phyloP scores from a whole-genome alignment of 768 basidiomycete species.

The Cyclocybe aegerita region DNA sequence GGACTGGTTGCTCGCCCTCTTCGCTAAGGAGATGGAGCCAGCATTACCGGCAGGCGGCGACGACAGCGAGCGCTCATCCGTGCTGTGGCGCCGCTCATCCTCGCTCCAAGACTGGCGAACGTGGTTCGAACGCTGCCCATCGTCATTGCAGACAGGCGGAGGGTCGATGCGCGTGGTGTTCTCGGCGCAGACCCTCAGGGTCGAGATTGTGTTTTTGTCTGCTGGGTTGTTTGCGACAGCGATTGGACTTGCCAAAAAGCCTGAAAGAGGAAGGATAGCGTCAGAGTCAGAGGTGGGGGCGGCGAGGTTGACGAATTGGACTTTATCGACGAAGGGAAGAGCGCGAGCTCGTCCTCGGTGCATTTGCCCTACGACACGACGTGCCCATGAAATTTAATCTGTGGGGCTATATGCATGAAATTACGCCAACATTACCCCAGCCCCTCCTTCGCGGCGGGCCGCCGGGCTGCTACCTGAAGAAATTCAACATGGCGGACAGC shows the following conservation, averaged over 20 bases:
- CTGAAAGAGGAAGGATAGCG: too few relatives aligned
- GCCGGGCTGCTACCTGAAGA: too few relatives aligned
- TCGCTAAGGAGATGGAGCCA: background rate
- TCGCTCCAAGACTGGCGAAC: constrained; percentile 21
- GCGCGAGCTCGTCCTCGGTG: too few relatives aligned
- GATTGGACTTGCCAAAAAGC: background rate
- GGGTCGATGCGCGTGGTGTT: constrained; percentile 13
- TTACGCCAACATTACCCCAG: too few relatives aligned
- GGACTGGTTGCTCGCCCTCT: constrained; percentile 2
- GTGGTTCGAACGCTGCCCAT: constrained; percentile 22
- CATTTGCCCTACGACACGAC: too few relatives aligned
- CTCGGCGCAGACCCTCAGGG: background rate
- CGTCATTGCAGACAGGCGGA: constrained; percentile 18
- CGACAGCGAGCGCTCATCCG: constrained; percentile 14
- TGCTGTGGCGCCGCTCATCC: constrained; percentile 16
- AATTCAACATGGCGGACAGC: too few relatives aligned
- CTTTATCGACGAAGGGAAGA: background rate
- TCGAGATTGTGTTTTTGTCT: too few relatives aligned
- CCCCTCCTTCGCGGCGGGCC: too few relatives aligned
- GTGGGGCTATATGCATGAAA: too few relatives aligned
- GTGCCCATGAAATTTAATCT: too few relatives aligned
- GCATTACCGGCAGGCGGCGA: constrained; percentile 7
- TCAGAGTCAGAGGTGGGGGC: too few relatives aligned
- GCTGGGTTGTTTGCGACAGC: background rate
- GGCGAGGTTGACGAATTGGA: too few relatives aligned